Evolutionary conservation across 257 asterid genomes (phyloP), one percentile per base, ranked within the genome.

Genomic region (Gentiana macrophylla): DNA sequence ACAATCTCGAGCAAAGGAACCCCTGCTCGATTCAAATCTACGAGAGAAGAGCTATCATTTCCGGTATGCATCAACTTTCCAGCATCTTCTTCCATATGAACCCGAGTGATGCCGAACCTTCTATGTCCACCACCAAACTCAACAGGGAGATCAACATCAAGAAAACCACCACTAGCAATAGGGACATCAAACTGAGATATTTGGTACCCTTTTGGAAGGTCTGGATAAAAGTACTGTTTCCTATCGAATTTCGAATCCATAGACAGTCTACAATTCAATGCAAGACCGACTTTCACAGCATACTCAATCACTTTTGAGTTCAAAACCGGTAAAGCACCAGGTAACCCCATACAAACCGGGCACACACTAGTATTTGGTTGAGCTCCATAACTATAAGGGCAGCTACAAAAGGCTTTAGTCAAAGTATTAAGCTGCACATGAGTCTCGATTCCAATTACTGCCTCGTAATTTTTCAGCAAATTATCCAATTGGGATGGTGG

Each of bases 51-150:
- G 61, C 65, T 80, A 32, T 82, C 89, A 57, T 61, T 76, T 49
- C 79, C 94, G 0, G 96, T 82, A 69, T 91, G 98, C 70, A 91
- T 84, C 72, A 81, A 75, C 83, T 91, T 91, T 49, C 97, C 98
- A 65, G 97, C 98, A 80, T 91, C 97, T 71, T 91, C 98, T 74
- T 91, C 98, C 97, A 92, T 92, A 56, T 88, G 98, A 73, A 92
- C 97, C 73, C 97, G 72, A 55, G 98, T 92, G 55, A 92, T 60
- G 11, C 98, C 95, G 67, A 92, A 88, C 73, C 77, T 75, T 65
- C 90, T 84, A 63, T 92, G 98, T 45, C 98, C 98, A 6, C 97
- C 98, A 56, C 98, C 97, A 62, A 76, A 81, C 75, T 92, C 98
- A 60, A 92, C 68, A 1, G 98, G 94, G 72, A 92, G 84, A 74